Conservation (phyloP, 2,329 filamentous ascomycete species). For the Ophioceras dolichostomum region DNA sequence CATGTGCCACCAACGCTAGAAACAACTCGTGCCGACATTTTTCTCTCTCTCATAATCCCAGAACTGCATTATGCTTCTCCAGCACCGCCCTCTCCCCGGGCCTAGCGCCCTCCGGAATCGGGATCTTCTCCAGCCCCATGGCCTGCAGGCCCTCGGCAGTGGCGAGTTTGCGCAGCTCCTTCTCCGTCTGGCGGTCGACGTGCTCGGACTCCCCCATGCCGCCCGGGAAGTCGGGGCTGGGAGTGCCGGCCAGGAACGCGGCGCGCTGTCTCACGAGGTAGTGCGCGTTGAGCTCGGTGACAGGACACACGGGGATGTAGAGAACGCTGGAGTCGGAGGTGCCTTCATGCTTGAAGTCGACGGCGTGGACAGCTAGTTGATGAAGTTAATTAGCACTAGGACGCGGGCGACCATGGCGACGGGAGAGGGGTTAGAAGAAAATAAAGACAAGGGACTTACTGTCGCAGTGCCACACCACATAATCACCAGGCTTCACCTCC, state of each 20-base stretch:
- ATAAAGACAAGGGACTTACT: conserved; percentile 22
- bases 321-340: conserved; percentile 66
- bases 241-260: conserved; percentile 57
- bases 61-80: conserved; percentile 26
- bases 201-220: conserved; percentile 54
- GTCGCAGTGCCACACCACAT: conserved; percentile 77
- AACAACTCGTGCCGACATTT: too few relatives aligned
- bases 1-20: too few relatives aligned
- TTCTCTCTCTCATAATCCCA: conserved; percentile 33
- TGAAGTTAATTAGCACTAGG: background rate
- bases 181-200: conserved; percentile 29
- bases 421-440: background rate
- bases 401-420: background rate
- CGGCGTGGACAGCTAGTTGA: conserved; percentile 54
- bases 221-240: conserved; percentile 59
- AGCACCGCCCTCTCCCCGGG: conserved; percentile 23
- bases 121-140: conserved; percentile 31
- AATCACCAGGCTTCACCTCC: conserved; percentile 58
- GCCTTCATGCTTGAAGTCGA: conserved; percentile 68
- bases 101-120: conserved; percentile 11
- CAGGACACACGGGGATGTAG: conserved; percentile 79
- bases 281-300: conserved; percentile 60
- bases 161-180: conserved; percentile 20
- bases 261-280: conserved; percentile 60
- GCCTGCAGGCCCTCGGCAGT: conserved; percentile 23